A percentile compares a stretch with the other conserved stretches of the same genome.
phyloP scores from a whole-genome alignment of 2,329 filamentous ascomycete species.

The Ploettnerulaceae sp. region DNA sequence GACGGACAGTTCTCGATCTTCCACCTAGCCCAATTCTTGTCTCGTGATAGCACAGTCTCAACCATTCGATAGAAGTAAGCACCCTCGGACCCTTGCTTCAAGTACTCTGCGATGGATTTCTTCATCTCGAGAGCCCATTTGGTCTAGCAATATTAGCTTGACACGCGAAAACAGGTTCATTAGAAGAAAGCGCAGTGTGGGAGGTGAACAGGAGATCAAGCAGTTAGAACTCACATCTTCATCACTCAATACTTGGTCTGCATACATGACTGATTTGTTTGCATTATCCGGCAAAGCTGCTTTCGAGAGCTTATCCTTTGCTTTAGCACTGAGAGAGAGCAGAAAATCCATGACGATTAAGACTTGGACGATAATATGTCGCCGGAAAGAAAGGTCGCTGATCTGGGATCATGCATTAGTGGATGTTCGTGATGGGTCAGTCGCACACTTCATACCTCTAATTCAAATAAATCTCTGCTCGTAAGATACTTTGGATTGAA shows the following conservation, averaged over 20 bases:
- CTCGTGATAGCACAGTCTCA: constrained; percentile 87
- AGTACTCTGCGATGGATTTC: constrained; percentile 71
- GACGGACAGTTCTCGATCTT: constrained; percentile 90
- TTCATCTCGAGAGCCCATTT: constrained; percentile 83
- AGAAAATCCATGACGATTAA: constrained; percentile 94
- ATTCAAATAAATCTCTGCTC: constrained; percentile 91
- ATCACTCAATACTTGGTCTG: constrained; percentile 67
- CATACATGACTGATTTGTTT: constrained; percentile 81
- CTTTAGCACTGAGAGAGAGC: constrained; percentile 76
- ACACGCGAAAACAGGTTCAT: background rate
- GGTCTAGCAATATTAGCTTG: constrained; percentile 44
- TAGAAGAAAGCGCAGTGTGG: background rate
- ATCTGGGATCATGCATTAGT: constrained; percentile 50
- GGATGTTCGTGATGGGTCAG: background rate
- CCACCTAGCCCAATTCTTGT: constrained; percentile 99
- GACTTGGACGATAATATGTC: constrained; percentile 91
- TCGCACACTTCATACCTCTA: constrained; percentile 61
- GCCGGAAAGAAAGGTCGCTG: constrained; percentile 87
- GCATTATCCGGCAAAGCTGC: constrained; percentile 51
- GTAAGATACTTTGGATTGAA: constrained; percentile 99
- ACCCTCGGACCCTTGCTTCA: constrained; percentile 75
- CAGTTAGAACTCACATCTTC: constrained; percentile 63
- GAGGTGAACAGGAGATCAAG: background rate
- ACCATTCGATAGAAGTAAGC: constrained; percentile 96
- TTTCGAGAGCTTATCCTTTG: constrained; percentile 72